phyloP scores from a whole-genome alignment of 495 filamentous ascomycete genomes.

The Penicillium nucicola region DNA sequence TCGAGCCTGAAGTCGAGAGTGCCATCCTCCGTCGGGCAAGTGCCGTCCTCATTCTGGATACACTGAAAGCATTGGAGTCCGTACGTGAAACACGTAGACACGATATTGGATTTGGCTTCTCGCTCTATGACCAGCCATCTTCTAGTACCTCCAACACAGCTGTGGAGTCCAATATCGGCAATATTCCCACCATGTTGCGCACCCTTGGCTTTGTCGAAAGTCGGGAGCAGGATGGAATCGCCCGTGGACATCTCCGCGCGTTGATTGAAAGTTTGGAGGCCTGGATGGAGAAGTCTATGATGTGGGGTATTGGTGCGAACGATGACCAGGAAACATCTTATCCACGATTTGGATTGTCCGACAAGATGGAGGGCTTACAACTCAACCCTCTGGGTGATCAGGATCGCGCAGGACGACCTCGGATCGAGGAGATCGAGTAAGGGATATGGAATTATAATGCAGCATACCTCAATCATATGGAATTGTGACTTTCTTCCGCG shows the following conservation, averaged over 20 bases:
- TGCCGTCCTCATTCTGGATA: slow-evolving; percentile 62
- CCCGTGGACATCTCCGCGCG: slow-evolving; percentile 66
- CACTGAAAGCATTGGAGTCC: slow-evolving; percentile 62
- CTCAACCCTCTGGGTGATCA: slow-evolving; percentile 35
- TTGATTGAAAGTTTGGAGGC: slow-evolving; percentile 70
- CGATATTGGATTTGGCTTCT: slow-evolving; percentile 59
- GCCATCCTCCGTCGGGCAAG: slow-evolving; percentile 75
- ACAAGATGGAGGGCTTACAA: slow-evolving; percentile 38
- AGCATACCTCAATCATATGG: too few relatives aligned
- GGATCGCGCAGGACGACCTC: slow-evolving; percentile 24
- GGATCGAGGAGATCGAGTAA: slow-evolving; percentile 56
- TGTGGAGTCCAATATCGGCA: slow-evolving; percentile 37
- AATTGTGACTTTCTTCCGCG: too few relatives aligned
- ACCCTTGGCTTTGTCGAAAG: slow-evolving; percentile 63
- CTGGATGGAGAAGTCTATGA: slow-evolving; percentile 59
- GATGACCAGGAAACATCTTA: slow-evolving; percentile 13
- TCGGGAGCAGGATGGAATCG: slow-evolving; percentile 70
- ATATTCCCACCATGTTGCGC: slow-evolving; percentile 59
- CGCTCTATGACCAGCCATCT: slow-evolving; percentile 31
- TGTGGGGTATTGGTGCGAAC: slow-evolving; percentile 39
- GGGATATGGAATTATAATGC: neutral
- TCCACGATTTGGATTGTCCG: slow-evolving; percentile 29
- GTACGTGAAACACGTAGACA: slow-evolving; percentile 46
- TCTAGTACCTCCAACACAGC: neutral
- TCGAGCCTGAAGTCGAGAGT: slow-evolving; percentile 61